Evolutionary conservation across 495 filamentous ascomycete genomes (phyloP).

Genomic region (Recurvomyces mirabilis): DNA sequence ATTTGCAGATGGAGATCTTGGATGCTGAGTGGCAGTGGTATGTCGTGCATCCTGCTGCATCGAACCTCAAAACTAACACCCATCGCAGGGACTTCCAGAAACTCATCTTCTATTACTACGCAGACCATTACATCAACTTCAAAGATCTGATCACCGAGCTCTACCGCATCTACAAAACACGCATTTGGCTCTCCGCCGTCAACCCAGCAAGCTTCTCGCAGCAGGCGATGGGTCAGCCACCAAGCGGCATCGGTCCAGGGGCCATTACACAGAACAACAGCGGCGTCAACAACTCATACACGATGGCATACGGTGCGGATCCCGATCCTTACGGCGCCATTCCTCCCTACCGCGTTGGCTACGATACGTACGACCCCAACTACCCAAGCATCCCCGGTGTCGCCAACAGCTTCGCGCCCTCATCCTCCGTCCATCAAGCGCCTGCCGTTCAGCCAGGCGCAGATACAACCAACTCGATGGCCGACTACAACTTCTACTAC

Average conservation of each 20-base stretch:
- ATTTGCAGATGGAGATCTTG: conserved; percentile 93
- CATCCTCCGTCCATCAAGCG: not conserved
- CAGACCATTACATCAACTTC: conserved; percentile 97
- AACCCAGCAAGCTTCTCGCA: conserved; percentile 88
- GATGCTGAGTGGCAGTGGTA: conserved; percentile 99
- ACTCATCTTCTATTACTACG: conserved; percentile 96
- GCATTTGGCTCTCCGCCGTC: conserved; percentile 99
- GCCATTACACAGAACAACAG: conserved; percentile 7
- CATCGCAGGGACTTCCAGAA: conserved; percentile 88
- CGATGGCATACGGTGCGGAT: conserved; percentile 19
- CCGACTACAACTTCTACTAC: conserved; percentile 15
- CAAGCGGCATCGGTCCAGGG: conserved; percentile 20
- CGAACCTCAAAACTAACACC: not conserved
- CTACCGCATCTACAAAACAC: conserved; percentile 97
- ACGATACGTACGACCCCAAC: conserved; percentile 18
- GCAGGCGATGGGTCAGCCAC: conserved; percentile 17
- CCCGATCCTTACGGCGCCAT: conserved; percentile 21
- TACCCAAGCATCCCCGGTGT: conserved; percentile 19
- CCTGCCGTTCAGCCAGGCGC: not conserved
- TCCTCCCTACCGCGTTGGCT: conserved; percentile 17
- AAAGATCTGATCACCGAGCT: conserved; percentile 93
- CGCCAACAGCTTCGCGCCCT: conserved; percentile 16
- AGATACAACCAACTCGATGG: not conserved
- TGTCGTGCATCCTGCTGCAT: conserved; percentile 27
- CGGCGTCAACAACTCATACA: conserved; percentile 9